These are phyloP conservation scores for Saccharomyces hybrid DNA, from an alignment of 1,139 yeast genomes.

Conservation along the genomic window DNA sequence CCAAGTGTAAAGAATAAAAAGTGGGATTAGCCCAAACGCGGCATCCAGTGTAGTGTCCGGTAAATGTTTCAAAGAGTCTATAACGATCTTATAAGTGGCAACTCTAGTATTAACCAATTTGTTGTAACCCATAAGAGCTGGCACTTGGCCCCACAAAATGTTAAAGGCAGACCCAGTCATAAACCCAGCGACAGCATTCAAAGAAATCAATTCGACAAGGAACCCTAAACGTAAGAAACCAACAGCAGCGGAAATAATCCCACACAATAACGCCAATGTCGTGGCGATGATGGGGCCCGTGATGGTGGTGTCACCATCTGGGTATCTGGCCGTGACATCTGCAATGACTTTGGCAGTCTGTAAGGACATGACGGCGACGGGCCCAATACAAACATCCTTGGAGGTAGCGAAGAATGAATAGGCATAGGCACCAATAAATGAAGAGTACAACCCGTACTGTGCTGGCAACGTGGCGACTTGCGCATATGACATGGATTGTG, in stretches of 20 bases:
- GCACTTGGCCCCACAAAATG: constrained; percentile 78
- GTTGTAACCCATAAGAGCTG: constrained; percentile 73
- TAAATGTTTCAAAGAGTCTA: constrained; percentile 57
- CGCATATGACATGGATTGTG: constrained; percentile 95
- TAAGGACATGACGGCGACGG: constrained; percentile 92
- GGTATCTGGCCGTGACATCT: constrained; percentile 28
- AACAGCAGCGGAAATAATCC: constrained; percentile 72
- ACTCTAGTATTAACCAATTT: constrained; percentile 61
- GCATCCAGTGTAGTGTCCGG: constrained; percentile 67
- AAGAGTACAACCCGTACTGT: constrained; percentile 83
- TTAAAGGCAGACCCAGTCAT: constrained; percentile 91
- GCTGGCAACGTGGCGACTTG: constrained; percentile 74
- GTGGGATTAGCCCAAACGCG: constrained; percentile 75
- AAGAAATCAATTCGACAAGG: constrained; percentile 77
- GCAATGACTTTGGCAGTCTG: constrained; percentile 75
- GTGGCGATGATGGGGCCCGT: constrained; percentile 70
- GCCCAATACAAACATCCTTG: constrained; percentile 69
- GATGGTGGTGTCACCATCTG: constrained; percentile 28
- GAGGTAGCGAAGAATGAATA: constrained; percentile 52
- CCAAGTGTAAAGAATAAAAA: constrained; percentile 62
- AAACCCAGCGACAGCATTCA: constrained; percentile 91
- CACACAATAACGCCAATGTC: constrained; percentile 70
- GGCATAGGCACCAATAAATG: constrained; percentile 83
- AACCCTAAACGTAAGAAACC: constrained; percentile 83
- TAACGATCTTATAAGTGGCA: constrained; percentile 60